Conservation (phyloP, 768 basidiomycete genomes). For the Phylloporus scabripes region DNA sequence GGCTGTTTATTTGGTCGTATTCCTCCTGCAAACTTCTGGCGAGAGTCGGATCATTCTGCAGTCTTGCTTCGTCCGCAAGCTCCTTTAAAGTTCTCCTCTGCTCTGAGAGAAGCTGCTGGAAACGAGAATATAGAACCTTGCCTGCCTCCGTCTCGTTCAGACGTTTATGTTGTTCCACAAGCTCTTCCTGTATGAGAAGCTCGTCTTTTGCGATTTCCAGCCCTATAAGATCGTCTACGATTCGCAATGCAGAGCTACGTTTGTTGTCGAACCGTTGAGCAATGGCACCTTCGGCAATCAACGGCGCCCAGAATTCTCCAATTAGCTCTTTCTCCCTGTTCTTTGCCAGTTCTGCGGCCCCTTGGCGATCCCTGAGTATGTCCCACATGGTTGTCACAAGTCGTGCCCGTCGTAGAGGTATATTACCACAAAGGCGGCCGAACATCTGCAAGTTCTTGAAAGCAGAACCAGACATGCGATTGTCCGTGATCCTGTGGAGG, state of each 20-base stretch:
- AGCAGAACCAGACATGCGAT: constrained; percentile 28
- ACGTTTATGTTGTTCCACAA: constrained; percentile 7
- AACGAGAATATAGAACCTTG: constrained; percentile 13
- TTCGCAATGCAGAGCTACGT: background rate
- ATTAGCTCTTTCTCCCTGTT: background rate
- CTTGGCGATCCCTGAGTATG: background rate
- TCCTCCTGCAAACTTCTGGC: constrained; percentile 10
- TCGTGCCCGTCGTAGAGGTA: constrained; percentile 7
- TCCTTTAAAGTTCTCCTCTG: constrained; percentile 12
- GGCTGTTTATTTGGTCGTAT: constrained; percentile 3
- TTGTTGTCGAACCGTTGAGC: constrained; percentile 1
- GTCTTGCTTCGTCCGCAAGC: constrained; percentile 17
- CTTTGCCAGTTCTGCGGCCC: too few relatives aligned
- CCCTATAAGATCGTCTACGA: background rate
- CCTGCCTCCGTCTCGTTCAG: constrained; percentile 22
- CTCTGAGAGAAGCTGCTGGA: constrained; percentile 15
- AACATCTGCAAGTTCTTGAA: constrained; percentile 26
- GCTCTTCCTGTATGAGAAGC: constrained; percentile 16
- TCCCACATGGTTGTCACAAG: constrained; percentile 38
- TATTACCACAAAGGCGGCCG: constrained; percentile 33
- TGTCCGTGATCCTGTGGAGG: constrained; percentile 33
- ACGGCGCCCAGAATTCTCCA: constrained; percentile 14
- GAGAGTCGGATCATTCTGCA: constrained; percentile 8
- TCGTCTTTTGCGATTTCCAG: background rate
- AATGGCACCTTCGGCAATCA: constrained; percentile 2